phyloP scores from a whole-genome alignment of 2,329 filamentous ascomycete species.

The Fusarium robinianum region DNA sequence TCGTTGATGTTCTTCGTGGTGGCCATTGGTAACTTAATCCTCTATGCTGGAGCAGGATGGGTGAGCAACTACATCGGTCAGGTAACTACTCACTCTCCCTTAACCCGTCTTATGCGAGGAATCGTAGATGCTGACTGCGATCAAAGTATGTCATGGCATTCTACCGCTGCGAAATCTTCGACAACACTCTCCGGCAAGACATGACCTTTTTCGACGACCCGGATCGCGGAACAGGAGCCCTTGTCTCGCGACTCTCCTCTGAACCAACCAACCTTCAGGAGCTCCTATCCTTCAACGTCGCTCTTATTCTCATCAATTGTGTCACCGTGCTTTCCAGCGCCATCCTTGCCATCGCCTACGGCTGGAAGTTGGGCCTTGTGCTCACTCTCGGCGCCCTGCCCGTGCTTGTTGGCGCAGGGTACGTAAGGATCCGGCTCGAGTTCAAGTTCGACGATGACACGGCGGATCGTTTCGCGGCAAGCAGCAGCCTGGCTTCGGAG shows the following conservation, averaged over 20 bases:
- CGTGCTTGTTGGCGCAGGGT: slow-evolving; percentile 50
- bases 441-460: slow-evolving; percentile 51
- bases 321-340: slow-evolving; percentile 52
- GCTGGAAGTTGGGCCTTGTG: slow-evolving; percentile 57
- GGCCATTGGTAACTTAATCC: slow-evolving; percentile 51
- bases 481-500: slow-evolving; percentile 55
- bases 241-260: slow-evolving; percentile 44
- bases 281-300: slow-evolving; percentile 54
- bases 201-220: slow-evolving; percentile 52
- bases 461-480: slow-evolving; percentile 49
- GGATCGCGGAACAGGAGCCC: slow-evolving; percentile 45
- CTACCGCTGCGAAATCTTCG: slow-evolving; percentile 50
- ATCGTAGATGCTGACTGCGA: neutral
- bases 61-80: slow-evolving; percentile 45
- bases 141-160: slow-evolving; percentile 38
- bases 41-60: slow-evolving; percentile 48
- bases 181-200: slow-evolving; percentile 59
- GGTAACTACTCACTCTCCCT: slow-evolving; percentile 21
- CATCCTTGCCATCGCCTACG: slow-evolving; percentile 50
- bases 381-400: slow-evolving; percentile 52
- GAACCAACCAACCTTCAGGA: slow-evolving; percentile 55
- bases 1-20: slow-evolving; percentile 61
- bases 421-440: slow-evolving; percentile 54
- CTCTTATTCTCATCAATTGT: slow-evolving; percentile 51
- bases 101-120: neutral